Base-by-base conservation (phyloP, 1,139 yeast species). In the Petasospora fabianii region DNA sequence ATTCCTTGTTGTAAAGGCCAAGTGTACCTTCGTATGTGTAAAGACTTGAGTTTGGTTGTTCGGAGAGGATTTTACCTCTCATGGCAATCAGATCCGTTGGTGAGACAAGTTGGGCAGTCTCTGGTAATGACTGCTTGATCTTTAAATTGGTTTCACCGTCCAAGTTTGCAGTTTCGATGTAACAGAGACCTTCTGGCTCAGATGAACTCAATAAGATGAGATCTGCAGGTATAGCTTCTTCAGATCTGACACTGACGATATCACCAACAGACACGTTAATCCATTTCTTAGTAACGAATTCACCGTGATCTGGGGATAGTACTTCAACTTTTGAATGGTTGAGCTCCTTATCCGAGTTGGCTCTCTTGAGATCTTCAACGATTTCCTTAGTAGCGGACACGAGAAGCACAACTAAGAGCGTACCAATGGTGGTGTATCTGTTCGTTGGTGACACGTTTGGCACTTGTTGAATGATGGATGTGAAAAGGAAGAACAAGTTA, bases 101-200 rank as follows among this genome's bases (percentile, higher is more conserved):
- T 38, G 84, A 78, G 16, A 85, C 84, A 44, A 85, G 61, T 48
- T 74, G 70, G 1, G 88, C 73, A 0, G 98, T 92, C 55, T 88
- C 96, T 1, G 75, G 68, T 42, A 74, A 73, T 1, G 96, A 80
- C 59, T 94, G 97, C 56, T 94, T 94, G 55, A 94, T 92, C 58
- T 94, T 94, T 54, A 94, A 71, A 58, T 94, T 94, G 0, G 99
- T 94, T 61, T 94, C 99, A 44, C 99, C 99, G 61, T 94, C 99
- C 49, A 94, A 69, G 56, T 94, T 94, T 1, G 98, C 96, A 1
- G 99, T 94, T 64, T 94, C 99, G 43, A 92, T 87, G 55, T 94
- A 94, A 59, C 98, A 94, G 46, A 94, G 69, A 6, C 98, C 99
- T 63, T 92, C 97, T 0, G 99, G 98, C 60, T 94, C 99, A 0